Percentiles rank a stretch among this genome's conserved stretches.
Conservation (phyloP, 345 rosid genomes). For the Firmiana major region DNA sequence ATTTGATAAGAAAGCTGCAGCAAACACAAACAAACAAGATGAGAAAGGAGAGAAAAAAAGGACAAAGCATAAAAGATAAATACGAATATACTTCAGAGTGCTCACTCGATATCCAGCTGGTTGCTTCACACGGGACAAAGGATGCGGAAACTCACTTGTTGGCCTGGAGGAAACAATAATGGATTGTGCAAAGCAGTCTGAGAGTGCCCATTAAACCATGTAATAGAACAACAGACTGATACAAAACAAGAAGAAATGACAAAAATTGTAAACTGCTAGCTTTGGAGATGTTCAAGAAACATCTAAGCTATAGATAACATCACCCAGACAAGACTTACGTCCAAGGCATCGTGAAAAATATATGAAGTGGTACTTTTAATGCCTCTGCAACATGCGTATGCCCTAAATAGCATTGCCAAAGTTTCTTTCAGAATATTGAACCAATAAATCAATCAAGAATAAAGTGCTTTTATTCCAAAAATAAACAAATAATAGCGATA, state of each 20-base stretch:
- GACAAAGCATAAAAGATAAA: neutral
- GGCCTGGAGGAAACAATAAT: conserved; percentile 54
- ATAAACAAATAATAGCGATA: neutral
- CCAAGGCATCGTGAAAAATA: conserved; percentile 99
- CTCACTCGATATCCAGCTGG: conserved; percentile 96
- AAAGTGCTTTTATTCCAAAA: neutral
- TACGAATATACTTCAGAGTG: neutral
- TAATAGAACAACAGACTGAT: conserved; percentile 16
- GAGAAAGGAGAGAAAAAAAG: neutral
- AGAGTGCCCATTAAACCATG: conserved; percentile 27
- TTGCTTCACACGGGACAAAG: conserved; percentile 97
- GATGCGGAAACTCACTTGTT: conserved; percentile 97
- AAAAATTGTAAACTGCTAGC: conserved; percentile 11
- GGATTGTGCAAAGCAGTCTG: conserved; percentile 24
- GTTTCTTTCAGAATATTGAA: conserved; percentile 4
- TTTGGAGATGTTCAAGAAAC: conserved; percentile 15
- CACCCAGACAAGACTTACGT: conserved; percentile 84
- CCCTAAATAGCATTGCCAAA: conserved; percentile 41
- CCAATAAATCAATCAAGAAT: neutral
- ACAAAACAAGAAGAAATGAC: conserved; percentile 21
- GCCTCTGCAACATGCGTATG: conserved; percentile 98
- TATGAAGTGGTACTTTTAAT: conserved; percentile 80
- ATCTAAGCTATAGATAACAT: conserved; percentile 34
- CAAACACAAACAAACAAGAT: conserved; percentile 8
- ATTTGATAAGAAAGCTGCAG: conserved; percentile 92